These are phyloP conservation scores for Amanita muscaria DNA, from an alignment of 768 basidiomycete genomes.

Conservation along the genomic window DNA sequence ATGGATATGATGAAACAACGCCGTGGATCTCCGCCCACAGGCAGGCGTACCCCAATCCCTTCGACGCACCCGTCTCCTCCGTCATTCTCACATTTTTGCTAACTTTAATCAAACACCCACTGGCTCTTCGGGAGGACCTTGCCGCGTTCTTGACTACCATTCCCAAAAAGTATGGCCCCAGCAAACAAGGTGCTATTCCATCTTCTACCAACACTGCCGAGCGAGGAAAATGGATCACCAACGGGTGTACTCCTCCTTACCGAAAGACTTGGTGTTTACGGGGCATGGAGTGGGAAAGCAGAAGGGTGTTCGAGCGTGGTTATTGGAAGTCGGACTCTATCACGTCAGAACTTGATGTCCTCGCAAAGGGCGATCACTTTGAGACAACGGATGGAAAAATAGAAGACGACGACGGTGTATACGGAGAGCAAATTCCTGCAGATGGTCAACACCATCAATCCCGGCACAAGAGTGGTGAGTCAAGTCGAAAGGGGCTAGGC, in stretches of 20 bases:
- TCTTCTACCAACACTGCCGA: constrained; percentile 12
- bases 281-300: constrained; percentile 94
- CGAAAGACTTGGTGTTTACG: constrained; percentile 95
- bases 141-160: constrained; percentile 51
- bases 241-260: constrained; percentile 61
- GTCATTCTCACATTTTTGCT: constrained; percentile 83
- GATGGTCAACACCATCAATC: constrained; percentile 17
- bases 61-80: too few species aligned
- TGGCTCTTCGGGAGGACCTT: constrained; percentile 63
- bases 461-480: constrained; percentile 16
- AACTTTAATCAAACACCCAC: constrained; percentile 59
- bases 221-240: constrained; percentile 57
- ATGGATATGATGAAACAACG: constrained; percentile 46
- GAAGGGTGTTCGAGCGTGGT: constrained; percentile 85
- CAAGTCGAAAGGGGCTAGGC: constrained; percentile 62
- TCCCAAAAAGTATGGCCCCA: constrained; percentile 40
- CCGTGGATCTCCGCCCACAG: constrained; percentile 39
- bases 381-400: constrained; percentile 71
- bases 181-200: constrained; percentile 21
- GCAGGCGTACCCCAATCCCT: constrained; percentile 50
- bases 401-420: constrained; percentile 65
- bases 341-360: constrained; percentile 72
- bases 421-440: constrained; percentile 11
- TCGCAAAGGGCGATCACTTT: constrained; percentile 49
- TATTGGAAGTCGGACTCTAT: constrained; percentile 64